phyloP scores from a whole-genome alignment of 108 stramenopile genomes.

The Schizochytrium sp. region DNA sequence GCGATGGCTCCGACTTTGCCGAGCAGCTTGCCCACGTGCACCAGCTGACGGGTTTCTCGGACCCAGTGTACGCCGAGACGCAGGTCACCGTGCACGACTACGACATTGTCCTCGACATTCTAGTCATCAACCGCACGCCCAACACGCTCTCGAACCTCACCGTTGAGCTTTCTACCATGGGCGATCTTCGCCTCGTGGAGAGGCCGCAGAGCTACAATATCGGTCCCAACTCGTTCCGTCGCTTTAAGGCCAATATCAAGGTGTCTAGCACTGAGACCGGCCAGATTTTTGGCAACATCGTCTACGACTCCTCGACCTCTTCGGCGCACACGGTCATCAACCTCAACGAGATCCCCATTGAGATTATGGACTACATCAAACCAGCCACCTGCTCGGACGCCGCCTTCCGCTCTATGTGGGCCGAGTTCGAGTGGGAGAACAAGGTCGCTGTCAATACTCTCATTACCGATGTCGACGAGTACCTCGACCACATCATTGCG shows the following conservation, averaged over 20 bases:
- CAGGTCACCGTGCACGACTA: conserved; percentile 95
- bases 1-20: conserved; percentile 24
- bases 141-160: conserved; percentile 87
- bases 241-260: conserved; percentile 91
- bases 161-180: conserved; percentile 95
- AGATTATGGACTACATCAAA: conserved; percentile 99
- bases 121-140: conserved; percentile 93
- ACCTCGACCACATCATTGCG: conserved; percentile 83
- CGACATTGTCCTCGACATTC: conserved; percentile 93
- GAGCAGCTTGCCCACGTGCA: conserved; percentile 79
- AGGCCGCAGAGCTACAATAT: conserved; percentile 87
- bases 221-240: conserved; percentile 85
- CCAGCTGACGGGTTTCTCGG: conserved; percentile 91
- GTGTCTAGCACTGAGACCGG: conserved; percentile 97
- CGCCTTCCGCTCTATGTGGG: conserved; percentile 97
- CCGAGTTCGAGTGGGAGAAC: conserved; percentile 99
- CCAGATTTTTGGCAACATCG: conserved; percentile 98
- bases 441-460: conserved; percentile 81
- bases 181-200: conserved; percentile 98
- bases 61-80: conserved; percentile 98
- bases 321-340: conserved; percentile 91
- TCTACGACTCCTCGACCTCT: conserved; percentile 77
- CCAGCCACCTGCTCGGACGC: conserved; percentile 91
- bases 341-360: conserved; percentile 96
- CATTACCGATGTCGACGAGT: conserved; percentile 77